Conservation (phyloP, 1,284 basidiomycete species). For the Cryptococcus floricola region DNA sequence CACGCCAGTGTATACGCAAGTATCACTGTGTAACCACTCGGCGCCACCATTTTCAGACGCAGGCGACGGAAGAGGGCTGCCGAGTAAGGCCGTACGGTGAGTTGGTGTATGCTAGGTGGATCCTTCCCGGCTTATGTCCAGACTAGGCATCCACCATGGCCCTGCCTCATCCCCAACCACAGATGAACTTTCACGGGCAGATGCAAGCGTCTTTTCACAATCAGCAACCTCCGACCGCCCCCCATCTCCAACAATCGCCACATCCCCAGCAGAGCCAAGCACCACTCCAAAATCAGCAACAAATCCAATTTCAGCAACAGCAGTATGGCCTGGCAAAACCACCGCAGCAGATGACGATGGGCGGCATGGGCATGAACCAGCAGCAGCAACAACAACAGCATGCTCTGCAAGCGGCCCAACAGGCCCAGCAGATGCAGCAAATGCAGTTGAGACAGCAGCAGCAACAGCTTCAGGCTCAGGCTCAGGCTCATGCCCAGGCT, state of each 20-base stretch:
- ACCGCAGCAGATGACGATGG: conserved; percentile 15
- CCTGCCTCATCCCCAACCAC: conserved; percentile 43
- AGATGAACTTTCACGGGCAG: conserved; percentile 18
- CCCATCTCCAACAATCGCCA: conserved; percentile 1
- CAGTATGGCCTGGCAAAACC: conserved; percentile 12
- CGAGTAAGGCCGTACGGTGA: neutral
- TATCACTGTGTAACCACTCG: neutral
- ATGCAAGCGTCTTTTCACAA: conserved; percentile 18
- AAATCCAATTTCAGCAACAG: conserved; percentile 11
- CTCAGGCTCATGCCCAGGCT: conserved; percentile 16
- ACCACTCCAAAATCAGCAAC: conserved; percentile 12
- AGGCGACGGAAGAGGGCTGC: neutral
- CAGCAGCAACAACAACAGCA: conserved; percentile 18
- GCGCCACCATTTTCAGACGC: neutral
- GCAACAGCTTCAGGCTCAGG: conserved; percentile 12
- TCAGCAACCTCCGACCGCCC: neutral
- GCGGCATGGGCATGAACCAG: conserved; percentile 13
- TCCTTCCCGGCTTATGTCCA: neutral
- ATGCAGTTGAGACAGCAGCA: conserved; percentile 20
- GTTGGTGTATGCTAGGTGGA: neutral
- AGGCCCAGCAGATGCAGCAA: conserved; percentile 2
- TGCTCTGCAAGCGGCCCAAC: conserved; percentile 6
- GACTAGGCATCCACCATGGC: conserved; percentile 33
- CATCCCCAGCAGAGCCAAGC: conserved; percentile 10
- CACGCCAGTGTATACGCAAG: neutral